Conservation (phyloP, 1,139 yeast genomes). For the Taiozyma onychis region DNA sequence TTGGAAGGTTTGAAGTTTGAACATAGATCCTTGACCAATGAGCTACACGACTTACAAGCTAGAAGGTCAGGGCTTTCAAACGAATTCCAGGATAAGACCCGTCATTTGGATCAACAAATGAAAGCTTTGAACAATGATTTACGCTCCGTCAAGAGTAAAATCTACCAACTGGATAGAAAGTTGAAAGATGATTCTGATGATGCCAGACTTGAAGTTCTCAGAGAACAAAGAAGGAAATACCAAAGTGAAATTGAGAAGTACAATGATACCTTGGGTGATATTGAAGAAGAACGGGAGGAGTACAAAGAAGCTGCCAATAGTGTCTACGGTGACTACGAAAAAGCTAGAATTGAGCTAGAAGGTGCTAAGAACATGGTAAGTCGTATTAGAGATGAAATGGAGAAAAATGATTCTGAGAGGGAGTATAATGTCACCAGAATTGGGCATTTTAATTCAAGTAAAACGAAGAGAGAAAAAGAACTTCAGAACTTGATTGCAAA, state of each 20-base stretch:
- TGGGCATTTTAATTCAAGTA: constrained; percentile 14
- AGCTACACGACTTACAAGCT: background rate
- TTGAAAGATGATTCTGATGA: constrained; percentile 34
- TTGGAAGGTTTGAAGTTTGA: background rate
- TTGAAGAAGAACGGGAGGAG: constrained; percentile 22
- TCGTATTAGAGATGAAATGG: constrained; percentile 11
- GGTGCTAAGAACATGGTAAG: background rate
- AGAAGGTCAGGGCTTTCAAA: background rate
- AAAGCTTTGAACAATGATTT: constrained; percentile 1
- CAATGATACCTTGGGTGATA: constrained; percentile 22
- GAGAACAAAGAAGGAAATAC: constrained; percentile 25
- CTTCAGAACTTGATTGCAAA: constrained; percentile 25
- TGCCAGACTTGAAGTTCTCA: constrained; percentile 31
- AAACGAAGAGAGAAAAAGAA: constrained; percentile 17
- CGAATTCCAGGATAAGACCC: background rate
- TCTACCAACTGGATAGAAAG: constrained; percentile 23
- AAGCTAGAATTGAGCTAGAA: constrained; percentile 8
- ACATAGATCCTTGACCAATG: constrained; percentile 2
- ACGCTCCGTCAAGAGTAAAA: constrained; percentile 12
- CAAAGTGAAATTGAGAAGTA: constrained; percentile 25
- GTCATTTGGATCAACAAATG: background rate
- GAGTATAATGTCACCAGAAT: constrained; percentile 16
- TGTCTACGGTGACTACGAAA: constrained; percentile 19
- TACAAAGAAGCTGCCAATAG: constrained; percentile 21
- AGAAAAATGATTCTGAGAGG: constrained; percentile 22